Base-by-base conservation (phyloP, 2,329 filamentous ascomycete genomes). In the Dactylonectria macrodidyma region DNA sequence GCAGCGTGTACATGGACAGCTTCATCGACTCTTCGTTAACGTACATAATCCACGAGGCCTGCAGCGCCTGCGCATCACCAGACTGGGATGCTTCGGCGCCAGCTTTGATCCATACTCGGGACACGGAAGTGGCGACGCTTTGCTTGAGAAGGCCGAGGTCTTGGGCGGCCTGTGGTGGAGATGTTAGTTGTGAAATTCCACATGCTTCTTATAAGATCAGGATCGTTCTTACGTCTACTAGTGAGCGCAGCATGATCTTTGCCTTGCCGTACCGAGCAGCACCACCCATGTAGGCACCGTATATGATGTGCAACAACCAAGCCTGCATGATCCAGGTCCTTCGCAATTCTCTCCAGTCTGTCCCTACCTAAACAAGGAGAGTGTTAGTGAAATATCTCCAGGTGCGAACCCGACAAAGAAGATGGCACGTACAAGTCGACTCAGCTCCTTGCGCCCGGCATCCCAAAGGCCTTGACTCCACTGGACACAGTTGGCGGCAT, bases 11-110 rank as follows among this genome's bases (percentile, higher is more conserved):
- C 51, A 79, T 69, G 47, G 70, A 74, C 4, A 79, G 60, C 57
- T 78, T 79, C 69, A 77, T 75, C 2, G 78, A 78, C 65, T 80
- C 78, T 41, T 77, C 70, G 2, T 74, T 65, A 22, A 78, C 69
- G 41, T 75, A 80, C 8, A 67, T 48, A 33, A 62, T 69, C 78
- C 78, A 79, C 19, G 66, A 65, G 22, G 67, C 60, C 22, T 76
- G 69, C 0, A 73, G 66, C 4, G 56, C 61, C 30, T 69, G 70
- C 33, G 61, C 71, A 65, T 65, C 69, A 36, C 26, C 44, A 9
- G 26, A 33, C 16, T 50, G 38, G 5, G 59, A 16, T 2, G 46
- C 33, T 22, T 33, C 56, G 11, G 47, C 34, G 30, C 38, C 51
- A 30, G 46, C 52, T 41, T 44, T 41, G 51, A 34, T 55, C 68